Evolutionary conservation across 2,329 filamentous ascomycete genomes (phyloP).

Genomic region (Trichoderma koningii): DNA sequence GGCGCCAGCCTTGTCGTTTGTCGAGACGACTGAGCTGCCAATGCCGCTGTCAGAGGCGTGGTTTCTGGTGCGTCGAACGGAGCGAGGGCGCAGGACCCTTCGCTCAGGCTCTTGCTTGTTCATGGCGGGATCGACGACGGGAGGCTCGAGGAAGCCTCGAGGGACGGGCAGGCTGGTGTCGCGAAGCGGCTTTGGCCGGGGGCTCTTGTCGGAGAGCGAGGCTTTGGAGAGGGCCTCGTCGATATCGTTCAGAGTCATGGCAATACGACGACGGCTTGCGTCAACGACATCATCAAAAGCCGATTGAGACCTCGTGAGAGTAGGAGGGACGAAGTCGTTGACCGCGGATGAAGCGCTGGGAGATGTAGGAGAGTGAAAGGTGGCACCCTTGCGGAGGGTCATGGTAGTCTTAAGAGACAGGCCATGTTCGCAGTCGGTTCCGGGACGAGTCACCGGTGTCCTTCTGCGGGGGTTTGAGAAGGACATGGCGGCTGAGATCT

Average conservation of each 20-base stretch:
- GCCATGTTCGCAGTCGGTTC: constrained; percentile 37
- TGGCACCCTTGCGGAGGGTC: constrained; percentile 70
- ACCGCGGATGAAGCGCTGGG: constrained; percentile 45
- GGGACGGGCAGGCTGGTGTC: constrained; percentile 64
- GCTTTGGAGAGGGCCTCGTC: constrained; percentile 61
- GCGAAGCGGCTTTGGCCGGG: constrained; percentile 42
- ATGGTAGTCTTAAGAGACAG: constrained; percentile 43
- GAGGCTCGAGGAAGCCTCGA: constrained; percentile 59
- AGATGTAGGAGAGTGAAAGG: constrained; percentile 59
- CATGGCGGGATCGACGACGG: constrained; percentile 55
- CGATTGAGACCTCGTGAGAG: constrained; percentile 68
- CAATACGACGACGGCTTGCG: constrained; percentile 68
- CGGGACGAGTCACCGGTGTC: constrained; percentile 47
- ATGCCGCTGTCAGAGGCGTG: constrained; percentile 86
- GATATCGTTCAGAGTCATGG: constrained; percentile 65
- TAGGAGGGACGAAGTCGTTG: constrained; percentile 52
- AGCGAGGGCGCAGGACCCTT: constrained; percentile 56
- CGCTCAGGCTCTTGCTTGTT: constrained; percentile 47
- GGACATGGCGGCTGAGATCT: constrained; percentile 51
- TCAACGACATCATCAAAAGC: constrained; percentile 71
- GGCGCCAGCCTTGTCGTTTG: constrained; percentile 52
- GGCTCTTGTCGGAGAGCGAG: constrained; percentile 43
- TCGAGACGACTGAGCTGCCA: constrained; percentile 75
- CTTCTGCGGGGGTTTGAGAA: constrained; percentile 52
- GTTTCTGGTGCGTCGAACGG: constrained; percentile 59